Base-by-base conservation (phyloP, 208 protist genomes). In the Trypanosoma brucei region DNA sequence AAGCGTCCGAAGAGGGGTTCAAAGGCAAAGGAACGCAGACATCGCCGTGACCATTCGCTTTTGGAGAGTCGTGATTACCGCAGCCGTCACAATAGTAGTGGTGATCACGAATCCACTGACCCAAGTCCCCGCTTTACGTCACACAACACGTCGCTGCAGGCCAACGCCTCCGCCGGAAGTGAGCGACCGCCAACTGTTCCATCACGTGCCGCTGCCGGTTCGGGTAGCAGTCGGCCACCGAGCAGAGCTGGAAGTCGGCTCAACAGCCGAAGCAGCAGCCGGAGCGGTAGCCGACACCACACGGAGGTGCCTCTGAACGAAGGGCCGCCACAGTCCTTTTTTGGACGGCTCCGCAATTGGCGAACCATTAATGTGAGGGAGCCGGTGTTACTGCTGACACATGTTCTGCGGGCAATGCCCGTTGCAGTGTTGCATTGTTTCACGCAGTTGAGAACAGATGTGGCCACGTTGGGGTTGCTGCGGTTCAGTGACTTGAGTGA, bases 321-420 rank as follows among this genome's bases (percentile, higher is more conserved):
- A 11, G 42, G 11, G 8, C 42, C 8, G 11, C 42, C 42, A 54
- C 5, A 54, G 11, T 54, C 50, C 30, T 54, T 54, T 54, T 39
- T n/a, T 9, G 35, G 7, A 14, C 36, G 30, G 3, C 13, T 31
- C 11, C 40, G 13, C 14, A 35, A 64, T 30, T 72, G 66, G 61
- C 57, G 55, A 8, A 36, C 42, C 34, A 56, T 68, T 9, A 73
- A 87, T 40, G 71, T 81, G 37, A 88, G 79, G 3, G 68, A 55
- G 50, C 38, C 60, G 38, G 77, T 69, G 5, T 46, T 76, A 50
- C 61, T 86, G 11, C 42, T 87, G 22, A 62, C 76, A 31, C 84
- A 91, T 68, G 67, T 93, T 50, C 60, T 93, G 14, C 81, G 81
- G 31, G 83, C 87, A 4, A 62, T 79, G 0, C 87, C 87, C 1